Percentiles rank a stretch among this genome's conserved stretches.
These are phyloP conservation scores for Pelagophyceae sp. DNA, from an alignment of 352 stramenopile genomes.

Conservation along the genomic window DNA sequence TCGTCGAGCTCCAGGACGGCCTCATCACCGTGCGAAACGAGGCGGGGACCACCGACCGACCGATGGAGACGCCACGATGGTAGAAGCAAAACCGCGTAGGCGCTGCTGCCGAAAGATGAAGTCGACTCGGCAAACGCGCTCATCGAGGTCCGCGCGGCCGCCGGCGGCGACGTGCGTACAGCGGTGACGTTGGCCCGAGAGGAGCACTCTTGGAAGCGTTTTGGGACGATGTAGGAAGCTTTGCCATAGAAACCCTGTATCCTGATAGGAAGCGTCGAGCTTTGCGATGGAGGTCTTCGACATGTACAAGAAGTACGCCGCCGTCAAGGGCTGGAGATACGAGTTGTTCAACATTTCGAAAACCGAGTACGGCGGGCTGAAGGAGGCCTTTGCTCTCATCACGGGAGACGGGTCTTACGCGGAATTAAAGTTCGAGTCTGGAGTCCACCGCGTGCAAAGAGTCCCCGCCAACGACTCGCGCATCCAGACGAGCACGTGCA, in stretches of 20 bases:
- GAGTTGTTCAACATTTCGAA: conserved; percentile 67
- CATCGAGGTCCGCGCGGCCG: conserved; percentile 71
- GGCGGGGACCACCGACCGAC: too few species aligned
- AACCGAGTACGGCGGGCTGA: conserved; percentile 51
- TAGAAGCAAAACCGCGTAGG: too few species aligned
- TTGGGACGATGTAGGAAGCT: too few species aligned
- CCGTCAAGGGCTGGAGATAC: conserved; percentile 64
- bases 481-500: conserved; percentile 88
- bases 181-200: too few species aligned
- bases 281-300: conserved; percentile 73
- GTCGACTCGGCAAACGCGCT: conserved; percentile 69
- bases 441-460: conserved; percentile 91
- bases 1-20: not conserved
- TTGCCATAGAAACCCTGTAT: too few species aligned
- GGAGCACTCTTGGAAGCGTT: too few species aligned
- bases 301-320: conserved; percentile 75
- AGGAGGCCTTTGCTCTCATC: conserved; percentile 39
- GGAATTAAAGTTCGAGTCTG: conserved; percentile 86
- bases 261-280: conserved; percentile 57
- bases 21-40: not conserved
- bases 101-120: conserved; percentile 29
- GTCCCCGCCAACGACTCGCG: conserved; percentile 86
- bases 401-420: conserved; percentile 54
- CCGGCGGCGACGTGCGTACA: conserved; percentile 55
- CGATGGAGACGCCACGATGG: too few species aligned